These are phyloP conservation scores for Elongisporangium undulatum DNA, from an alignment of 352 stramenopile genomes.

Conservation along the genomic window DNA sequence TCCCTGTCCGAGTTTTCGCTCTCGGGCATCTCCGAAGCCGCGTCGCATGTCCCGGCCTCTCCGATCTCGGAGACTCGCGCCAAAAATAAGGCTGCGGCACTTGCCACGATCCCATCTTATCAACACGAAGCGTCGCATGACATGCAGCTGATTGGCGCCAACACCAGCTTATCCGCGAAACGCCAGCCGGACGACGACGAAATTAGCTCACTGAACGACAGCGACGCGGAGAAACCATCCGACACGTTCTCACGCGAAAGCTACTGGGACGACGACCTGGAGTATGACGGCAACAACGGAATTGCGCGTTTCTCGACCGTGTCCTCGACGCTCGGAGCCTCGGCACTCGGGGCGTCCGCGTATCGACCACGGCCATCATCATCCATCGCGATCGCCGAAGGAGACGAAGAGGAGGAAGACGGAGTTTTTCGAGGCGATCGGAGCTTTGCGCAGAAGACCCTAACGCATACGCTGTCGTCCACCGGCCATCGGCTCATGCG, in stretches of 20 bases:
- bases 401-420: background rate
- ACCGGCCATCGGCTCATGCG: constrained; percentile 32
- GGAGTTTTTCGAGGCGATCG: constrained; percentile 3
- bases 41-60: background rate
- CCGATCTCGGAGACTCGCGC: background rate
- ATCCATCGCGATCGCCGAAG: background rate
- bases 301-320: background rate
- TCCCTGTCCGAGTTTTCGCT: background rate
- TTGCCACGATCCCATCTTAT: background rate
- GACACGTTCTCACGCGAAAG: background rate
- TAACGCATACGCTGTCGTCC: constrained; percentile 28
- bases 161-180: background rate
- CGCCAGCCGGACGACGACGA: background rate
- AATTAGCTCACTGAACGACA: background rate
- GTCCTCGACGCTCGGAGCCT: background rate
- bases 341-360: background rate
- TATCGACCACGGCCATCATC: background rate
- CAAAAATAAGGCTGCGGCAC: background rate
- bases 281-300: background rate
- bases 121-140: background rate
- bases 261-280: background rate
- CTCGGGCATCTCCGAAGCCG: background rate
- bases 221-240: background rate
- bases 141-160: background rate
- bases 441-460: constrained; percentile 10